These are phyloP conservation scores for Globisporangium nodosum DNA, from an alignment of 352 stramenopile genomes.

Conservation along the genomic window DNA sequence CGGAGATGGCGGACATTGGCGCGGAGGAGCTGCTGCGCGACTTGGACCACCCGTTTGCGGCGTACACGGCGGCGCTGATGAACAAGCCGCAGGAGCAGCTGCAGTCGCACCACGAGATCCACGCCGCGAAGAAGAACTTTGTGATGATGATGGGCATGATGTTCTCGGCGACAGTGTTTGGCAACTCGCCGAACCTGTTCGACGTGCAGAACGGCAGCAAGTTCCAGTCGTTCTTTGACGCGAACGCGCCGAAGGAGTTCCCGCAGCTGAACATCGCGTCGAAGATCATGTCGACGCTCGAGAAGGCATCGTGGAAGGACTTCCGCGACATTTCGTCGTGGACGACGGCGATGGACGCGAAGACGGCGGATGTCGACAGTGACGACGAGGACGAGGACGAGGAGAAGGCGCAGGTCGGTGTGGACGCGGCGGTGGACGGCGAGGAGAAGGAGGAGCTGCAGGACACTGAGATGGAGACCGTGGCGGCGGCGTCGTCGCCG, in stretches of 20 bases:
- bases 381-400: constrained; percentile 17
- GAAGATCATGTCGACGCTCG: constrained; percentile 77
- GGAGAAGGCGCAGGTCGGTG: neutral
- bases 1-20: constrained; percentile 45
- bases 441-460: constrained; percentile 13
- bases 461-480: neutral
- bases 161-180: constrained; percentile 83
- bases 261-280: constrained; percentile 86
- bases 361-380: constrained; percentile 28
- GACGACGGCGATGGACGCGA: constrained; percentile 33
- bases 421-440: constrained; percentile 5
- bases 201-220: constrained; percentile 69
- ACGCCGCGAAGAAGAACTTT: constrained; percentile 85
- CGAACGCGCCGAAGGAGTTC: constrained; percentile 67
- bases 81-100: constrained; percentile 21
- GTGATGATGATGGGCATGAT: constrained; percentile 89
- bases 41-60: constrained; percentile 60
- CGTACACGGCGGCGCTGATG: constrained; percentile 12
- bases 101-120: constrained; percentile 65
- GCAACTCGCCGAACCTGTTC: constrained; percentile 64
- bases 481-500: constrained; percentile 1
- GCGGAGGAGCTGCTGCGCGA: constrained; percentile 71
- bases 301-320: constrained; percentile 87
- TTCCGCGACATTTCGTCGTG: constrained; percentile 79
- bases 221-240: constrained; percentile 80